Evolutionary conservation across 345 rosid genomes (phyloP), one percentile per base, ranked within the genome.

Genomic region (Erucastrum elatum): DNA sequence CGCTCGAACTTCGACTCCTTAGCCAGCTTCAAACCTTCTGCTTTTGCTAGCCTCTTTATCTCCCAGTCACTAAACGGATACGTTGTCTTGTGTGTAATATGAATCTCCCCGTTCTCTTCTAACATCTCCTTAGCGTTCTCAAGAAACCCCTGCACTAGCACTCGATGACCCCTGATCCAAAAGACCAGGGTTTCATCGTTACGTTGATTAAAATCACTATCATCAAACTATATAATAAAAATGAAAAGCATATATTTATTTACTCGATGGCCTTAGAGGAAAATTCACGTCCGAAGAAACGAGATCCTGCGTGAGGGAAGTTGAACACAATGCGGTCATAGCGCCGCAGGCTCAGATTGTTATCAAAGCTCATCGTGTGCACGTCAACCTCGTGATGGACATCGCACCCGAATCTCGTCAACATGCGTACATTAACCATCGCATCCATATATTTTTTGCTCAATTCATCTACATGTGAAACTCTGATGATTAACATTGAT

Each of bases 41-140:
- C 78, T 9, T 35, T 15, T 2, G 85, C 89, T 5, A 88, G 62
- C 2, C 46, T 21, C 77, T 37, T 33, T 41, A 87, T 81, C 65
- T 78, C 15, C 95, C 92, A 88, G 1, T 7, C 8, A 4, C 49
- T 46, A 66, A 80, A 92, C 26, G 91, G 92, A 55, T 82, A 27
- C 12, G 82, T 74, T 5, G 86, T 84, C 66, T 88, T 88, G 76
- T 88, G 93, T 2, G 91, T 83, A n/a, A 84, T 82, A 29, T 88
- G 91, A 31, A 87, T 81, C 80, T 90, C 84, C 0, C 97, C 93
- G 4, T 74, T 39, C 8, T 63, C 69, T 11, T 66, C 7, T 66
- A 90, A 29, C 89, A 88, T 83, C 60, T 72, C 65, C 39, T 66
- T 70, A 2, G 91, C 90, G 35, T 77, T 91, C 64, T 60, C 75